Evolutionary conservation across 23 red algal species (phyloP).

Genomic region (Gracilaria gracilis): DNA sequence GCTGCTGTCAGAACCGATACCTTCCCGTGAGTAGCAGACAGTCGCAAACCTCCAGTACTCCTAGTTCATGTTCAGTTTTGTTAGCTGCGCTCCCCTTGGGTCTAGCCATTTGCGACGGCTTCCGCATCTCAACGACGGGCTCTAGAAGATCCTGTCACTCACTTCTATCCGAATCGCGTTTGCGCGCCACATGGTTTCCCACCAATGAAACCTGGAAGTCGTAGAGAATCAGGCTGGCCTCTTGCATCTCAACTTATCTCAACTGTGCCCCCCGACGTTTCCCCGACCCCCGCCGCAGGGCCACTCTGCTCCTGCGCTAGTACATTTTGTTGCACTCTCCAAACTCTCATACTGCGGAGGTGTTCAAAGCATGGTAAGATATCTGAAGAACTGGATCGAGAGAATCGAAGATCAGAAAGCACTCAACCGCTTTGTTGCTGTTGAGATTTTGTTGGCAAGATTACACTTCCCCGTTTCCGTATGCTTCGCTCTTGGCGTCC

Average conservation of each 20-base stretch:
- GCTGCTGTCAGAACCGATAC: neutral
- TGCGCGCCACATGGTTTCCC: neutral
- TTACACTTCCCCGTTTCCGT: conserved; percentile 28
- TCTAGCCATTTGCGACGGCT: neutral
- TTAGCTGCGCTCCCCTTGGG: neutral
- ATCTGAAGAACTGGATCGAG: conserved; percentile 42
- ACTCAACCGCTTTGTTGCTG: conserved; percentile 19
- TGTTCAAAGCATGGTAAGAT: conserved; percentile 41
- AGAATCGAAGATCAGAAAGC: conserved; percentile 9
- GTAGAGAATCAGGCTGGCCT: neutral
- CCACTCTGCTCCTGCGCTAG: too few relatives aligned
- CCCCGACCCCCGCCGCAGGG: too few relatives aligned
- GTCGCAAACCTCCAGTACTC: neutral
- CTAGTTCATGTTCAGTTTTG: neutral
- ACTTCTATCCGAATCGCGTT: neutral
- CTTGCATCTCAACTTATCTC: neutral
- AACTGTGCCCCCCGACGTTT: neutral
- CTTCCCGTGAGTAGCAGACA: neutral
- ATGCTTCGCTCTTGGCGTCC: conserved; percentile 24
- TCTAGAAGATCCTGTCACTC: neutral
- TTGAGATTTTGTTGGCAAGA: conserved; percentile 23
- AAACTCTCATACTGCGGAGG: conserved; percentile 19
- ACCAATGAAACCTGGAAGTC: conserved; percentile 24
- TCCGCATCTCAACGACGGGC: neutral
- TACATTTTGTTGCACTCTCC: neutral